These are phyloP conservation scores for Diaporthe batatas DNA, from an alignment of 2,329 filamentous ascomycete species.

Conservation along the genomic window DNA sequence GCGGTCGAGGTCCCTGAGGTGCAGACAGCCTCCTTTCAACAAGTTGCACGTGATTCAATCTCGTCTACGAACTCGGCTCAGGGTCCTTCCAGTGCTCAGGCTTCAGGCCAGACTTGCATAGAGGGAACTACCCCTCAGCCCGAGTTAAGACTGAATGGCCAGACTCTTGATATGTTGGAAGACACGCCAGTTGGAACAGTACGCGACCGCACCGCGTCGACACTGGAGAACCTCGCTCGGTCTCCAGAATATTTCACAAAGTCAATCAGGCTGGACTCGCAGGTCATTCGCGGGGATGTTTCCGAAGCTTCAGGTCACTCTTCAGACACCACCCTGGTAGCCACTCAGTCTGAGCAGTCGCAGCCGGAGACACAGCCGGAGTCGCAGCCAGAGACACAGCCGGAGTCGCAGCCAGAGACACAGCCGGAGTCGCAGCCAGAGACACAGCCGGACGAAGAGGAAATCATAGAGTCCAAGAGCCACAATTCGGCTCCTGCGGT, in stretches of 20 bases:
- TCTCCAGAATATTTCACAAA: slow-evolving; percentile 8
- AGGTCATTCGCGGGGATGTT: not conserved
- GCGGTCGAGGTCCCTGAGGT: not conserved
- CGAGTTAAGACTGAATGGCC: not conserved
- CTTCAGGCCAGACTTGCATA: not conserved
- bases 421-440: not conserved
- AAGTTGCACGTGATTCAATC: not conserved
- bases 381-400: not conserved
- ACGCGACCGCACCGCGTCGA: slow-evolving; percentile 1
- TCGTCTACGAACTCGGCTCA: not conserved
- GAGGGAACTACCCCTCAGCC: not conserved
- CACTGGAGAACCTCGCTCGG: slow-evolving; percentile 20
- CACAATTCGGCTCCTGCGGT: not conserved
- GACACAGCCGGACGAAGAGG: not conserved
- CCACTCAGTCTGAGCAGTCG: slow-evolving; percentile 1
- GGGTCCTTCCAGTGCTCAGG: no score
- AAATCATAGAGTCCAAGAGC: no score
- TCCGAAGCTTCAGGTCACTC: slow-evolving; percentile 17
- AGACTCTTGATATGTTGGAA: not conserved
- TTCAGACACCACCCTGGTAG: slow-evolving; percentile 1
- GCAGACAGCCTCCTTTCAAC: slow-evolving; percentile 1
- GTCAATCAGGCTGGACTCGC: not conserved
- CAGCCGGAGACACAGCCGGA: no score
- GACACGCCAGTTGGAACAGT: not conserved
- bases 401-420: not conserved